Conservation (phyloP, 2,329 filamentous ascomycete genomes). For the Clarireedia hainanense region DNA sequence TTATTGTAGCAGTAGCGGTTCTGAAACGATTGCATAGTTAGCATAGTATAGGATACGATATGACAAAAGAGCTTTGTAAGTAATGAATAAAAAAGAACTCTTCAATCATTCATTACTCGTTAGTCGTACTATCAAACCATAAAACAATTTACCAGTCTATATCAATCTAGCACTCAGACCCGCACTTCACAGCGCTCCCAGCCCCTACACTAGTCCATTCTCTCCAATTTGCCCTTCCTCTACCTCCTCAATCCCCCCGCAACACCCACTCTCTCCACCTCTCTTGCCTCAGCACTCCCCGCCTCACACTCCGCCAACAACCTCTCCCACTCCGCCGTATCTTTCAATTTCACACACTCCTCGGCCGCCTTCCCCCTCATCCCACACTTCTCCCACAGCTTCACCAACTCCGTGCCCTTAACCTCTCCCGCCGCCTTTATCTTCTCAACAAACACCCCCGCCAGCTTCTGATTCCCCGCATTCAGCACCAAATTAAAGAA, state of each 20-base stretch:
- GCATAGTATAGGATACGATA: too few species aligned
- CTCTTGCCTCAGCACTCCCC: constrained; percentile 56
- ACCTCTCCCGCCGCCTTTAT: constrained; percentile 87
- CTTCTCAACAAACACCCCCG: constrained; percentile 89
- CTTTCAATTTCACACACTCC: constrained; percentile 77
- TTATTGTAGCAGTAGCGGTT: too few species aligned
- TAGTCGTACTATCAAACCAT: too few species aligned
- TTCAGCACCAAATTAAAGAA: constrained; percentile 86
- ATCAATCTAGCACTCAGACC: not conserved
- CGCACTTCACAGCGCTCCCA: too few species aligned
- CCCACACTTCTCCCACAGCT: constrained; percentile 96
- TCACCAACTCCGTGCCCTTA: constrained; percentile 53
- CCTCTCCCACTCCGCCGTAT: constrained; percentile 65
- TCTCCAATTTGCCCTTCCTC: constrained; percentile 2
- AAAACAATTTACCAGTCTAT: too few species aligned
- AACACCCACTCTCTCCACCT: constrained; percentile 73
- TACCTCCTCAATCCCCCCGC: constrained; percentile 42
- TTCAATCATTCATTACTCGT: too few species aligned
- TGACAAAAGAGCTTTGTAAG: too few species aligned
- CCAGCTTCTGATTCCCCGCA: constrained; percentile 83
- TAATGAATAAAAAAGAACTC: too few species aligned
- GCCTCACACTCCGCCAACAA: constrained; percentile 67
- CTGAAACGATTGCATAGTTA: too few species aligned
- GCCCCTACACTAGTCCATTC: not conserved
- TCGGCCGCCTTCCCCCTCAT: constrained; percentile 83